Evolutionary conservation across 352 stramenopile genomes (phyloP), one percentile per base, ranked within the genome.

Genomic region (Salisapilia sapeloensis): DNA sequence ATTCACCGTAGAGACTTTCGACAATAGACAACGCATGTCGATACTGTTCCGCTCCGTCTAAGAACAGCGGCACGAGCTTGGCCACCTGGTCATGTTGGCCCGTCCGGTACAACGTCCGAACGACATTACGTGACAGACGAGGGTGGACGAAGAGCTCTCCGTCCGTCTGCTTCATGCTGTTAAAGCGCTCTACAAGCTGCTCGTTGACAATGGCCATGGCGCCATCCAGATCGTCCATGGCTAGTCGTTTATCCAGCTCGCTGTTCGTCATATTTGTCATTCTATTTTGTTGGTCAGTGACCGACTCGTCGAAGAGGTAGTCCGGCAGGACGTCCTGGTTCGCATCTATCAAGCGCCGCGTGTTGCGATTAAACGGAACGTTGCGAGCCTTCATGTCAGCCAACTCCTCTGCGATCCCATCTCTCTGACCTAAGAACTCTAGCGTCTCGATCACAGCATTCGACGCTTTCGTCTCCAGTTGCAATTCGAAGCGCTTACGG

Each of bases 401-500:
- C 21, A 85, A 34, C 31, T 79, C 42, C 3, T 53, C 49, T 19
- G 33, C 40, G 23, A 86, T 70, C 34, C 82, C 66, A 15, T 61
- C 52, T 11, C 58, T 61, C 20, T 61, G 62, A n/a, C 74, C 50
- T n/a, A 86, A 40, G 29, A 69, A 67, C 40, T 82, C 65, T 33
- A 86, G 46, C 38, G 66, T 76, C 46, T 57, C 53, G 33, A 86
- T 43, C 35, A 86, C 76, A 19, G 48, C 55, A 35, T 86, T 86
- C 48, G 79, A 86, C 14, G 50, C 66, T 38, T 60, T 59, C 10
- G 70, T 59, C 34, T 86, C 52, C 9, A 86, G 50, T 21, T 48
- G 44, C 33, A 86, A 42, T 41, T 81, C 58, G 32, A 86, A 86
- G 27, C 67, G 72, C 42, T 69, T 77, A 42, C 70, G 65, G 47